A percentile compares a stretch with the other conserved stretches of the same genome.
Evolutionary conservation across 2,329 filamentous ascomycete genomes (phyloP).

Genomic region (Monilinia fructicola): DNA sequence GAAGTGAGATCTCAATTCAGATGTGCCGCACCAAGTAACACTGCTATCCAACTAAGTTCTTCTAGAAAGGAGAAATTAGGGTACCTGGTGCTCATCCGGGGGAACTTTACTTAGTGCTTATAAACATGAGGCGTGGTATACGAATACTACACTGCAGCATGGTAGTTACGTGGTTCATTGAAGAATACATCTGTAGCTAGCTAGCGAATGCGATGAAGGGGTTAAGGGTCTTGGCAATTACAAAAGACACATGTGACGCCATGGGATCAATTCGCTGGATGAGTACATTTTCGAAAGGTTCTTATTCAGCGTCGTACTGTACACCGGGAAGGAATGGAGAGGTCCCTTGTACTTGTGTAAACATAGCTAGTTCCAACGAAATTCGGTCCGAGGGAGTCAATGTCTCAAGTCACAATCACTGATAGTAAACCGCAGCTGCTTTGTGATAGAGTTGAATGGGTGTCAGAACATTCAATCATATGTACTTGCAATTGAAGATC

Average conservation of each 20-base stretch:
- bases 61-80: constrained; percentile 13
- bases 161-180: constrained; percentile 19
- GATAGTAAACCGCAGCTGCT: background rate
- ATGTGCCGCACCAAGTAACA: constrained; percentile 19
- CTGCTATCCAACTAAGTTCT: background rate
- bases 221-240: constrained; percentile 11
- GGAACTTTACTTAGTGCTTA: constrained; percentile 19
- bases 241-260: constrained; percentile 14
- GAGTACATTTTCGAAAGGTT: background rate
- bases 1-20: constrained; percentile 18
- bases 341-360: constrained; percentile 13
- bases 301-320: constrained; percentile 9
- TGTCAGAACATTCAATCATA: background rate
- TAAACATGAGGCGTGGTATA: background rate
- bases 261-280: background rate
- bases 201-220: background rate
- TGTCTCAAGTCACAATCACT: constrained; percentile 21
- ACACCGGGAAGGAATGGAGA: constrained; percentile 17
- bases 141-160: constrained; percentile 24
- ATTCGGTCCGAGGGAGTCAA: constrained; percentile 23
- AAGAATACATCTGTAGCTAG: background rate
- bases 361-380: constrained; percentile 1
- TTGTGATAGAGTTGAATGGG: background rate
- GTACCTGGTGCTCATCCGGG: background rate
- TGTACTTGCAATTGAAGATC: background rate